A percentile compares a stretch with the other conserved stretches of the same genome.
These are phyloP conservation scores for Acanthamoeba royreba DNA, from an alignment of 208 protist genomes.

Conservation along the genomic window DNA sequence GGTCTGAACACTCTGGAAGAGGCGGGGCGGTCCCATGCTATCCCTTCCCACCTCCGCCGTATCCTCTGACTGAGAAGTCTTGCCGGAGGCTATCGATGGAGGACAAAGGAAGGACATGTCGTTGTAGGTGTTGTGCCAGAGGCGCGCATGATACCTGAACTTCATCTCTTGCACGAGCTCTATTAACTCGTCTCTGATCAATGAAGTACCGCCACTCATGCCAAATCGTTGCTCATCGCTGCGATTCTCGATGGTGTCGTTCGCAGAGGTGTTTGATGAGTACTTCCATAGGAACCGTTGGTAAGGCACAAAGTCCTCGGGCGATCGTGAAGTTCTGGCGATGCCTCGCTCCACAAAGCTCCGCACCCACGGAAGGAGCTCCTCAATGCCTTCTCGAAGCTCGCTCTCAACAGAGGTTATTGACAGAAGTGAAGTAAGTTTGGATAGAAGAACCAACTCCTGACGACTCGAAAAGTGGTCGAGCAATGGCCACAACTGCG, in stretches of 20 bases:
- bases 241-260: background rate
- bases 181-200: background rate
- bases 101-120: slow-evolving; percentile 41
- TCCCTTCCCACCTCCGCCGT: background rate
- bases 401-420: background rate
- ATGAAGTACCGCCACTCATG: background rate
- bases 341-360: slow-evolving; percentile 4
- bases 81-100: background rate
- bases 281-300: slow-evolving; percentile 43
- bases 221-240: background rate
- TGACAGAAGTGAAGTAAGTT: background rate
- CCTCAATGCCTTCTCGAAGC: background rate
- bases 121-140: slow-evolving; percentile 48
- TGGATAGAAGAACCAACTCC: background rate
- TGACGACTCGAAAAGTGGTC: background rate
- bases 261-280: background rate
- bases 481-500: slow-evolving; percentile 17
- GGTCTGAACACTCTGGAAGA: slow-evolving; percentile 40
- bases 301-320: slow-evolving; percentile 46
- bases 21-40: slow-evolving; percentile 24
- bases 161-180: slow-evolving; percentile 39
- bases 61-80: no score
- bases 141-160: background rate
- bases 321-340: background rate
- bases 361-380: background rate